These are phyloP conservation scores for Peniophora sp. DNA, from an alignment of 1,284 basidiomycete genomes.

Conservation along the genomic window DNA sequence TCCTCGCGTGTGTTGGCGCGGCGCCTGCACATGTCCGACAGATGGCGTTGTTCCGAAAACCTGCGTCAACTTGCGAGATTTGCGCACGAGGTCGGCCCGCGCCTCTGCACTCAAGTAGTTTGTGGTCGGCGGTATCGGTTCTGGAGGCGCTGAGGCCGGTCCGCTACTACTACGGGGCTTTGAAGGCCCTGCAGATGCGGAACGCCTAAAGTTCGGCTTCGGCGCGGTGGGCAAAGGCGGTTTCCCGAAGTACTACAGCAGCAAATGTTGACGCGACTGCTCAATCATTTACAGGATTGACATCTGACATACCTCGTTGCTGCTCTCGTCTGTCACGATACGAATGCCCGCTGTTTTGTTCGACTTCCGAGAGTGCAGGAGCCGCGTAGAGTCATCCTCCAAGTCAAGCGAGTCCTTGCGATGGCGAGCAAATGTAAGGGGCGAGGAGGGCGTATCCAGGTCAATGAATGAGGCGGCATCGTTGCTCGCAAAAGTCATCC, in stretches of 20 bases:
- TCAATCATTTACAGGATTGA: too few relatives aligned
- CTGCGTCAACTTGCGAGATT: constrained; percentile 70
- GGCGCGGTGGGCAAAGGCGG: constrained; percentile 15
- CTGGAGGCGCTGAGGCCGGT: constrained; percentile 3
- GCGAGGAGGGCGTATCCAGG: constrained; percentile 30
- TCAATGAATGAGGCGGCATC: constrained; percentile 47
- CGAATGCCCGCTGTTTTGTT: constrained; percentile 3
- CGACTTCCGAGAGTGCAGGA: neutral
- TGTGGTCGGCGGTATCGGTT: constrained; percentile 44
- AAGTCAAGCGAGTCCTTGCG: neutral
- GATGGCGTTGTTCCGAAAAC: constrained; percentile 55
- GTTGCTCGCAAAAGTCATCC: constrained; percentile 21
- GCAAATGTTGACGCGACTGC: too few relatives aligned
- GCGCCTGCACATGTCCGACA: constrained; percentile 11
- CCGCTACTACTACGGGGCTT: constrained; percentile 5
- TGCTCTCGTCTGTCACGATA: constrained; percentile 1
- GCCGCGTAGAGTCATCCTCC: constrained; percentile 2
- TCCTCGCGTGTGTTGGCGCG: constrained; percentile 26
- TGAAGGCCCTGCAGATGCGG: constrained; percentile 7
- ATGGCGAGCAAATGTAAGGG: too few relatives aligned
- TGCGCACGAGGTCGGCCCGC: constrained; percentile 63
- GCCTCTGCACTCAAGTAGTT: constrained; percentile 61
- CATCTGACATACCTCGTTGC: too few relatives aligned
- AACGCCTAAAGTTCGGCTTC: constrained; percentile 14
- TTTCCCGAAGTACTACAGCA: constrained; percentile 5